Conservation (phyloP, 495 filamentous ascomycete species). For the Massariosphaeria phaeospora region DNA sequence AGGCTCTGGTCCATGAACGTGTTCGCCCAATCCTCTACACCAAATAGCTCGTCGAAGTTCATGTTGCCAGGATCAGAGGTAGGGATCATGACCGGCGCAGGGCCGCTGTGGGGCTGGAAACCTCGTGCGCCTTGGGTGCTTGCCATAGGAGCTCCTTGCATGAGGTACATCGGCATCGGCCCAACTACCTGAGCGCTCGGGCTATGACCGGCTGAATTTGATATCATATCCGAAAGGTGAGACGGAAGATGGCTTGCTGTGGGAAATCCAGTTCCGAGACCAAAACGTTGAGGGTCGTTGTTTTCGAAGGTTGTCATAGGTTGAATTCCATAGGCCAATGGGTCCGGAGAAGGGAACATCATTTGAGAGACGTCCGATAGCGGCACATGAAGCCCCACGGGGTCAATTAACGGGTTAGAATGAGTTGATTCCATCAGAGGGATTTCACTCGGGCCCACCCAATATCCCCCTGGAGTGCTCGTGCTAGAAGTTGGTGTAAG, state of each 20-base stretch:
- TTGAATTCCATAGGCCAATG: conserved; percentile 84
- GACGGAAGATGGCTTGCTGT: conserved; percentile 12
- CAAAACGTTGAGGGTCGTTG: conserved; percentile 42
- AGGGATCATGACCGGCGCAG: background rate
- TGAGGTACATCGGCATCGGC: conserved; percentile 52
- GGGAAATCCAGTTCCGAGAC: conserved; percentile 13
- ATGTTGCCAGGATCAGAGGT: conserved; percentile 22
- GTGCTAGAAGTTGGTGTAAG: conserved; percentile 22
- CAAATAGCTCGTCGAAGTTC: conserved; percentile 40
- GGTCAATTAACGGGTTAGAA: conserved; percentile 25
- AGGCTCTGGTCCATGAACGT: conserved; percentile 32
- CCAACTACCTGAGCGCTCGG: conserved; percentile 48
- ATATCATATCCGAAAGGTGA: conserved; percentile 15
- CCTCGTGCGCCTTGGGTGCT: conserved; percentile 4
- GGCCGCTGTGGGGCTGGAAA: conserved; percentile 1
- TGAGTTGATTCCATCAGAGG: conserved; percentile 2
- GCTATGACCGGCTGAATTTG: conserved; percentile 5
- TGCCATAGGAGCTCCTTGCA: conserved; percentile 39
- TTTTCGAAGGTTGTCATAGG: conserved; percentile 65
- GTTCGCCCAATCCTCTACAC: conserved; percentile 32
- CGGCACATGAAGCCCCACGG: conserved; percentile 39
- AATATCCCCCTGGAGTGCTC: conserved; percentile 6
- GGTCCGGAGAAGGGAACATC: conserved; percentile 90
- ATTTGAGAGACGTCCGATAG: conserved; percentile 75
- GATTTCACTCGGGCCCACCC: conserved; percentile 1